Conservation (phyloP, 1,284 basidiomycete genomes). For the Melampsora americana region DNA sequence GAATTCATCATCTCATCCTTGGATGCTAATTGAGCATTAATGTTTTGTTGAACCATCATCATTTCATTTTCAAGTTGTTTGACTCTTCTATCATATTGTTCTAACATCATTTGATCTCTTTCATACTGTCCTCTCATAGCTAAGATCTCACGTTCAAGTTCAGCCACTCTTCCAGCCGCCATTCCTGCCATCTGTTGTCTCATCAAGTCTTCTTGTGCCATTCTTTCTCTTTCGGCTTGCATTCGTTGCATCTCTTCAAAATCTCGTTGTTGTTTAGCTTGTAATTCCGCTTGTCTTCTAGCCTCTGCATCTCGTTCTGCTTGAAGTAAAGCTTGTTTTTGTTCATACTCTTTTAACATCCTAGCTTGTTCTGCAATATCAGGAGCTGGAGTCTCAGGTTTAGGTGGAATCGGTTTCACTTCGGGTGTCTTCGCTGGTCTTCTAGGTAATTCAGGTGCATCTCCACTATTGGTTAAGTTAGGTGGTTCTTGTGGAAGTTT, state of each 20-base stretch:
- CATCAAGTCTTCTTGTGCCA: conserved; percentile 79
- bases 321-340: conserved; percentile 76
- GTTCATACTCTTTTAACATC: conserved; percentile 94
- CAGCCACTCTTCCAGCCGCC: conserved; percentile 61
- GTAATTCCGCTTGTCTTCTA: conserved; percentile 69
- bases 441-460: conserved; percentile 80
- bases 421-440: conserved; percentile 66
- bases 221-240: conserved; percentile 81
- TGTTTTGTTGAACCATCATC: conserved; percentile 70
- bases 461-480: conserved; percentile 76
- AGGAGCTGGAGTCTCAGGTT: conserved; percentile 55
- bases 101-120: conserved; percentile 93
- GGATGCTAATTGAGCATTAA: conserved; percentile 79
- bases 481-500: conserved; percentile 95
- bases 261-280: conserved; percentile 78
- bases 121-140: conserved; percentile 96
- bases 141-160: conserved; percentile 85
- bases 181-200: conserved; percentile 64
- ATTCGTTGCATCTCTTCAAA: conserved; percentile 85
- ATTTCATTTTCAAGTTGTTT: conserved; percentile 94
- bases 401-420: conserved; percentile 48
- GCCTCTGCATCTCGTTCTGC: conserved; percentile 76
- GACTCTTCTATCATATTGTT: conserved; percentile 95
- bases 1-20: conserved; percentile 96
- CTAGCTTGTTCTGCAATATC: conserved; percentile 89